These are phyloP conservation scores for Aspergillus bertholletiae DNA, from an alignment of 495 filamentous ascomycete genomes.

Conservation along the genomic window DNA sequence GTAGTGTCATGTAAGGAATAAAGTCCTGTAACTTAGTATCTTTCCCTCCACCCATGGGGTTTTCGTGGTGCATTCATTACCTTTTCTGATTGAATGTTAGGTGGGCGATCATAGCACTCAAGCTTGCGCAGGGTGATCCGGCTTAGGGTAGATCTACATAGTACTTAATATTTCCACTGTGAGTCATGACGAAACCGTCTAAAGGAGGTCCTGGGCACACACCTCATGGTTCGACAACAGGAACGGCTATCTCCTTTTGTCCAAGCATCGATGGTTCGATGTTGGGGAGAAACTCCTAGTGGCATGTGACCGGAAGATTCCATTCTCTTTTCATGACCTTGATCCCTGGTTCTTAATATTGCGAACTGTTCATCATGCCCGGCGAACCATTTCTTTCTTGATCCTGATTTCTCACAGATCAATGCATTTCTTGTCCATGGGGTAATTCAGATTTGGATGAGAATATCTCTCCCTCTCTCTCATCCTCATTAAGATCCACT, in stretches of 20 bases:
- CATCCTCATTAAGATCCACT: neutral
- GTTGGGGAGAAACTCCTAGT: too few species aligned
- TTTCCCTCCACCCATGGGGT: neutral
- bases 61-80: neutral
- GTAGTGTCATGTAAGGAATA: neutral
- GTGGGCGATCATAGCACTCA: neutral
- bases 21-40: neutral
- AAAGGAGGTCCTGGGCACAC: neutral
- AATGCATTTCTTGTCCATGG: neutral
- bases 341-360: neutral
- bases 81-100: neutral
- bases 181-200: neutral
- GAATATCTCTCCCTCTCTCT: too few species aligned
- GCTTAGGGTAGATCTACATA: neutral
- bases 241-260: too few species aligned
- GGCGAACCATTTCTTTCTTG: too few species aligned
- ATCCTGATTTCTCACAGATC: neutral
- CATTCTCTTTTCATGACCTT: neutral
- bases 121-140: neutral
- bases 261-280: too few species aligned
- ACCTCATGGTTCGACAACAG: neutral
- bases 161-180: neutral
- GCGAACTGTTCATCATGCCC: too few species aligned
- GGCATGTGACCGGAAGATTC: neutral
- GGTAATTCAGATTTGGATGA: neutral